These are phyloP conservation scores for Mitragyna speciosa DNA, from an alignment of 257 asterid species.

Conservation along the genomic window DNA sequence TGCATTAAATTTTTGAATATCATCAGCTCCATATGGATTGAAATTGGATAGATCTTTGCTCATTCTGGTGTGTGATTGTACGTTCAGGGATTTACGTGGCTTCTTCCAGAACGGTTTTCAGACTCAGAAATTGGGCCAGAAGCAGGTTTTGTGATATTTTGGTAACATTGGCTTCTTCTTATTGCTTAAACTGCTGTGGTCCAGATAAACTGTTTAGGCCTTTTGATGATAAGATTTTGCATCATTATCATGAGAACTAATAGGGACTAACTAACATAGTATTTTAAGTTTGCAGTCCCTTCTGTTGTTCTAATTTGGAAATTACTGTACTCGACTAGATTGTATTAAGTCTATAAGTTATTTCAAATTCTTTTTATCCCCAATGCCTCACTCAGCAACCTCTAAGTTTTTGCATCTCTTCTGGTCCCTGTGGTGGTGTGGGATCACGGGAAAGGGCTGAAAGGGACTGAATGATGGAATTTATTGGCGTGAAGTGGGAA, in stretches of 20 bases:
- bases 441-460: neutral
- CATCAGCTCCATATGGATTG: neutral
- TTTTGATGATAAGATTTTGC: neutral
- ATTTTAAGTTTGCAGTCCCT: neutral
- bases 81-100: conserved; percentile 93
- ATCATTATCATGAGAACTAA: neutral
- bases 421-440: neutral
- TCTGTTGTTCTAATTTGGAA: neutral
- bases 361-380: neutral
- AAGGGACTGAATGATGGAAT: neutral
- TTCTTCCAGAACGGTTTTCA: conserved; percentile 96
- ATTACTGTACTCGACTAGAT: neutral
- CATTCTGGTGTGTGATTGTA: conserved; percentile 22
- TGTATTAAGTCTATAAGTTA: neutral
- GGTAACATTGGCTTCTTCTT: conserved; percentile 86
- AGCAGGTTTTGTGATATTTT: conserved; percentile 95
- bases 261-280: neutral
- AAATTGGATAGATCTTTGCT: neutral
- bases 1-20: neutral
- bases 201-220: conserved; percentile 7
- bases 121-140: conserved; percentile 98
- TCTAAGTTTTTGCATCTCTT: neutral
- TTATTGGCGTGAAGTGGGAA: neutral
- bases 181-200: conserved; percentile 29
- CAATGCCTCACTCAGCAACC: neutral